phyloP scores from a whole-genome alignment of 495 filamentous ascomycete species.

The Physcia stellaris region DNA sequence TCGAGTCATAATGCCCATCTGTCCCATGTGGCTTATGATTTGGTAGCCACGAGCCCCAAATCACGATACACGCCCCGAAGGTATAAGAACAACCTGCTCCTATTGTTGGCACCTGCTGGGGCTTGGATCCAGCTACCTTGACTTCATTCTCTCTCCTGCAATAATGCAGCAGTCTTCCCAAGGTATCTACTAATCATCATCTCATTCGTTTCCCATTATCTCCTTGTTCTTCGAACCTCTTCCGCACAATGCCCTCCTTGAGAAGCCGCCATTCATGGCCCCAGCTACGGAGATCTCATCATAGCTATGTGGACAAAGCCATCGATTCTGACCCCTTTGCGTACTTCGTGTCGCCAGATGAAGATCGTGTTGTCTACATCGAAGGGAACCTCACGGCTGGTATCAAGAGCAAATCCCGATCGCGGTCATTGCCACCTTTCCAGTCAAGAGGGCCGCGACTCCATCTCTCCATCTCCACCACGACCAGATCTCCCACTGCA shows the following conservation, averaged over 20 bases:
- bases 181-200: neutral
- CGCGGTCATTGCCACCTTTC: constrained; percentile 14
- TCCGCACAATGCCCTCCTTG: constrained; percentile 7
- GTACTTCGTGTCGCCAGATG: constrained; percentile 25
- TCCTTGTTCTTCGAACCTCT: neutral
- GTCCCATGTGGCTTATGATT: no score
- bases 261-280: constrained; percentile 23
- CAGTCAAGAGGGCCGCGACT: constrained; percentile 6
- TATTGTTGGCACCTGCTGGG: no score
- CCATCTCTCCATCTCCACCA: neutral
- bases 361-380: constrained; percentile 22
- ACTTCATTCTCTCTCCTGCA: no score
- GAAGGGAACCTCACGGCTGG: constrained; percentile 19
- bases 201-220: neutral
- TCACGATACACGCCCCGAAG: no score
- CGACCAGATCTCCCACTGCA: constrained; percentile 2
- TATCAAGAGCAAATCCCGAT: constrained; percentile 15
- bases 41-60: no score
- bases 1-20: no score
- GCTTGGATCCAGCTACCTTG: no score
- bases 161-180: no score
- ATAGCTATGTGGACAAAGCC: constrained; percentile 6
- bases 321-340: constrained; percentile 27
- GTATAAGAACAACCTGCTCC: no score
- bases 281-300: constrained; percentile 10